Evolutionary conservation across 139 green algal species (phyloP).

Genomic region (Picocystis salinarum): DNA sequence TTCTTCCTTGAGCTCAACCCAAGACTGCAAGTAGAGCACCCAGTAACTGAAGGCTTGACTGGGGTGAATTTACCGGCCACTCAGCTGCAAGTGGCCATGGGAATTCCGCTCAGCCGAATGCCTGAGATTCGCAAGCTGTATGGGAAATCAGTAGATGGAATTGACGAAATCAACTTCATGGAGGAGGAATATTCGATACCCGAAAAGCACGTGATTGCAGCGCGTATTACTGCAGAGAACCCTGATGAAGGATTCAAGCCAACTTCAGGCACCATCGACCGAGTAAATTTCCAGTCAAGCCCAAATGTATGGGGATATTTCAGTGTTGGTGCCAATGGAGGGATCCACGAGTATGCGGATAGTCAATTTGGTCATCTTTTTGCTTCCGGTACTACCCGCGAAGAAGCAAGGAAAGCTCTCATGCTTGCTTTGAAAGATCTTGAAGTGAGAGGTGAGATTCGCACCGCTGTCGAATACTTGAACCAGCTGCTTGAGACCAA

Average conservation of each 20-base stretch:
- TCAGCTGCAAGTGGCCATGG: conserved; percentile 82
- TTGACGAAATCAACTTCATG: neutral
- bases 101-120: conserved; percentile 73
- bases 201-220: conserved; percentile 57
- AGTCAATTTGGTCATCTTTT: conserved; percentile 97
- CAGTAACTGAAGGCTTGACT: conserved; percentile 92
- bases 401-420: conserved; percentile 66
- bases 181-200: conserved; percentile 5
- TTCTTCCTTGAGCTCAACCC: conserved; percentile 17
- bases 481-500: conserved; percentile 45
- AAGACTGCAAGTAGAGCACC: conserved; percentile 63
- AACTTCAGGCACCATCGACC: conserved; percentile 74
- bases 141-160: conserved; percentile 2
- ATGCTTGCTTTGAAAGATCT: conserved; percentile 84
- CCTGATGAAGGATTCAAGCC: conserved; percentile 93
- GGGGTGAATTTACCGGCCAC: conserved; percentile 79
- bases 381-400: conserved; percentile 57
- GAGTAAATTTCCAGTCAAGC: conserved; percentile 60
- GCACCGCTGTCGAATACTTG: conserved; percentile 69
- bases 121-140: conserved; percentile 62
- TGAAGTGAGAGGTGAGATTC: conserved; percentile 84
- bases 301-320: conserved; percentile 95
- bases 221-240: conserved; percentile 86
- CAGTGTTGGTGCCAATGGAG: conserved; percentile 51
- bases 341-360: conserved; percentile 96